Percentiles rank a stretch among this genome's conserved stretches.
These are phyloP conservation scores for Toxoplasma gondii DNA, from an alignment of 169 alveolate species.

Conservation along the genomic window DNA sequence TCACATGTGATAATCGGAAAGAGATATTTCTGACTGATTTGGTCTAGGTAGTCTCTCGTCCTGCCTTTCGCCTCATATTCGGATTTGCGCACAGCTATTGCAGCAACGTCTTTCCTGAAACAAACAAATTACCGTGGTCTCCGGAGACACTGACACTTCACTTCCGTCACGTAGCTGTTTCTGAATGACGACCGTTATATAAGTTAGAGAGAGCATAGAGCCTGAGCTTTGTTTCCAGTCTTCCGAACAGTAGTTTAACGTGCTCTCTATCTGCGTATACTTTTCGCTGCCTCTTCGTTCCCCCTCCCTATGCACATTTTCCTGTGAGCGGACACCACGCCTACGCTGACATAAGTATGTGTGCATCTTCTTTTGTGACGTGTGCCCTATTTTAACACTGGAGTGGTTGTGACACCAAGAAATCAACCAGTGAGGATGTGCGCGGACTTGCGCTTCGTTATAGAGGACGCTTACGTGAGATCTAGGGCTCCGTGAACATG, in stretches of 20 bases:
- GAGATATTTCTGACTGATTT: slow-evolving; percentile 44
- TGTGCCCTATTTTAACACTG: no score
- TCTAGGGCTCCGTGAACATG: slow-evolving; percentile 31
- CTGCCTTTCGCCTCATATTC: not conserved
- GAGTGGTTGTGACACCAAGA: no score
- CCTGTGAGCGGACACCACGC: no score
- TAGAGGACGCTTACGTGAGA: not conserved
- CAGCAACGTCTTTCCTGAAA: slow-evolving; percentile 34
- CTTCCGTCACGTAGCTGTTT: no score
- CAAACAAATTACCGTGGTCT: not conserved
- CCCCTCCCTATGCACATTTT: no score
- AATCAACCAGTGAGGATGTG: no score
- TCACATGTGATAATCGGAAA: slow-evolving; percentile 63
- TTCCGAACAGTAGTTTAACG: no score
- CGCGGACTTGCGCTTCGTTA: no score
- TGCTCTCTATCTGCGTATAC: no score
- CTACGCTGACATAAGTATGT: no score
- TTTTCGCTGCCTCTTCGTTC: no score
- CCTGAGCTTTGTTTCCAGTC: not conserved
- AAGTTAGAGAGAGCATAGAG: not conserved
- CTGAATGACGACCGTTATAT: not conserved
- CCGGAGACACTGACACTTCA: not conserved
- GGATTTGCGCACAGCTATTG: slow-evolving; percentile 28
- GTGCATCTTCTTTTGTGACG: no score
- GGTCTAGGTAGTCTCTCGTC: not conserved